Percentiles rank a stretch among this genome's conserved stretches.
Conservation (phyloP, 2,329 filamentous ascomycete genomes). For the Sporothrix brunneoviolacea region DNA sequence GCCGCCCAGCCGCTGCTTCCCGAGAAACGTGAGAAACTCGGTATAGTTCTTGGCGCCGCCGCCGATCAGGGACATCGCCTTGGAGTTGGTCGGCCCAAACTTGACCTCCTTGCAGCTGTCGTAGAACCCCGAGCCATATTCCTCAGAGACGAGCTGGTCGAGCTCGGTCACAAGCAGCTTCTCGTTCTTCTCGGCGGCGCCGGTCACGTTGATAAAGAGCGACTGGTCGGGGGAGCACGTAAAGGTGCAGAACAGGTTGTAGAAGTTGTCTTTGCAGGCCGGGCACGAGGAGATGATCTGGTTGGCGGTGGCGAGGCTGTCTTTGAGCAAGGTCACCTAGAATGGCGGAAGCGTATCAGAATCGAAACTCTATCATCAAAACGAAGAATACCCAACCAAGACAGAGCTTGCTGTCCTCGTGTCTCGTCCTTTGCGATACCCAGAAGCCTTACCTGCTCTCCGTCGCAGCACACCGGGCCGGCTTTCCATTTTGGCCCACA, state of each 20-base stretch:
- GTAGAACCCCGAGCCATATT: slow-evolving; percentile 84
- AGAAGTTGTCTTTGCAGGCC: slow-evolving; percentile 97
- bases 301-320: slow-evolving; percentile 79
- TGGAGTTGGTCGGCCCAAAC: slow-evolving; percentile 87
- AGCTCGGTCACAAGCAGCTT: slow-evolving; percentile 74
- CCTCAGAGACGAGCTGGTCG: slow-evolving; percentile 78
- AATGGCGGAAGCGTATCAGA: too few relatives aligned
- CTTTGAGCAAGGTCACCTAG: slow-evolving; percentile 73
- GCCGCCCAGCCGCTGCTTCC: slow-evolving; percentile 82
- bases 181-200: slow-evolving; percentile 54
- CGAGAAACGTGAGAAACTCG: slow-evolving; percentile 82
- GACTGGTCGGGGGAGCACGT: slow-evolving; percentile 97
- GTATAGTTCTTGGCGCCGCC: slow-evolving; percentile 88
- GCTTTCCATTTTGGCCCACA: slow-evolving; percentile 84
- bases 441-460: slow-evolving; percentile 70
- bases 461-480: slow-evolving; percentile 76
- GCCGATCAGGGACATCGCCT: slow-evolving; percentile 92
- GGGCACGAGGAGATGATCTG: slow-evolving; percentile 89
- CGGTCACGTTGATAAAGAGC: slow-evolving; percentile 86
- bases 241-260: slow-evolving; percentile 95
- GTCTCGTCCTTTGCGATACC: too few relatives aligned
- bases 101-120: slow-evolving; percentile 99
- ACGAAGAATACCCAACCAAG: too few relatives aligned
- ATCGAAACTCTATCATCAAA: too few relatives aligned
- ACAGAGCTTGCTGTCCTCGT: too few relatives aligned